Conservation (phyloP, 2,329 filamentous ascomycete genomes). For the Daldinia sp. region DNA sequence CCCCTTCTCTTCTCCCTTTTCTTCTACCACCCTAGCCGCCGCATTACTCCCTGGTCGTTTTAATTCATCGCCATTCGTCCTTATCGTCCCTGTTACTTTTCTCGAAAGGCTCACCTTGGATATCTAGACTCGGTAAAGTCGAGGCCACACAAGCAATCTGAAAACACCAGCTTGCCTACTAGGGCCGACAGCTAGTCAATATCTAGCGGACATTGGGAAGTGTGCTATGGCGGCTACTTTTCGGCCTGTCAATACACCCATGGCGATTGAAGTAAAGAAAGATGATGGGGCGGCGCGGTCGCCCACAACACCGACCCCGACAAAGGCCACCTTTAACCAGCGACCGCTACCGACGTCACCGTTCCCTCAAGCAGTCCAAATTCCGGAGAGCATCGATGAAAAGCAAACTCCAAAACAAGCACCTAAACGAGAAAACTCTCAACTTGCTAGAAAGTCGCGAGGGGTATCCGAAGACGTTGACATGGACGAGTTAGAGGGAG, state of each 20-base stretch:
- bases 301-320: conserved; percentile 64
- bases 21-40: conserved; percentile 16
- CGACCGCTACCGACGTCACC: conserved; percentile 62
- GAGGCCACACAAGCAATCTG: background rate
- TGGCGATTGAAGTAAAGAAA: conserved; percentile 43
- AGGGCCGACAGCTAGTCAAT: conserved; percentile 1
- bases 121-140: background rate
- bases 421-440: conserved; percentile 62
- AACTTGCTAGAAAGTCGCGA: conserved; percentile 67
- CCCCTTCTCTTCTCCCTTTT: conserved; percentile 18
- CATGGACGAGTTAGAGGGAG: conserved; percentile 78
- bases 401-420: conserved; percentile 47
- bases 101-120: conserved; percentile 2
- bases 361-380: conserved; percentile 60
- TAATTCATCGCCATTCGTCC: conserved; percentile 29
- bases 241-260: conserved; percentile 57
- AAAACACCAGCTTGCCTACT: background rate
- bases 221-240: conserved; percentile 57
- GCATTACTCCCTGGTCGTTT: conserved; percentile 24
- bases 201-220: background rate
- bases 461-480: conserved; percentile 73
- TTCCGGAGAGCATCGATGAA: conserved; percentile 56
- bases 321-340: conserved; percentile 65
- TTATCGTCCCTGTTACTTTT: conserved; percentile 27
- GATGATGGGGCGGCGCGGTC: conserved; percentile 42